phyloP scores from a whole-genome alignment of 345 rosid species.

The Firmiana major region DNA sequence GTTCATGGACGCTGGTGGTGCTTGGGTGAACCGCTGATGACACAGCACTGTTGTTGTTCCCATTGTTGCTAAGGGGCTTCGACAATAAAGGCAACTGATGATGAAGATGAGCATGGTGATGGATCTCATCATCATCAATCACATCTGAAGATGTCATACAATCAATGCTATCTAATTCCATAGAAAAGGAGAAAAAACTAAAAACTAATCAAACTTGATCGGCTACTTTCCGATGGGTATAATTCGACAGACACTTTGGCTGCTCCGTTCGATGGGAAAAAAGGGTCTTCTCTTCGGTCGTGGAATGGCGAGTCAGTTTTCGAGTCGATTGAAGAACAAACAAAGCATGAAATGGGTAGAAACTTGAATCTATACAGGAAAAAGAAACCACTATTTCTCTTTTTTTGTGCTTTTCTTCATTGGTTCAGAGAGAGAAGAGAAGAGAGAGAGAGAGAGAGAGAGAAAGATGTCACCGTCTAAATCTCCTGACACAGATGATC shows the following conservation, averaged over 20 bases:
- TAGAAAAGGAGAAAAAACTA: constrained; percentile 11
- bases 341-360: constrained; percentile 6
- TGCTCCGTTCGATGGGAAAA: not conserved
- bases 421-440: not conserved
- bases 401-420: constrained; percentile 3
- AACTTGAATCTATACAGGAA: constrained; percentile 2
- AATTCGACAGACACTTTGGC: not conserved
- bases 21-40: constrained; percentile 51
- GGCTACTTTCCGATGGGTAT: constrained; percentile 17
- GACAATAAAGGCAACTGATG: constrained; percentile 46
- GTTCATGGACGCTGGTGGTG: constrained; percentile 89
- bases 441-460: constrained; percentile 15
- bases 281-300: not conserved
- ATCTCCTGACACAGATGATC: constrained; percentile 23
- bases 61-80: constrained; percentile 45
- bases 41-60: constrained; percentile 31
- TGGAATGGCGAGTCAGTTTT: not conserved
- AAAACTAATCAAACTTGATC: not conserved
- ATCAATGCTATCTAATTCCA: constrained; percentile 78
- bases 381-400: constrained; percentile 14
- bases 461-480: constrained; percentile 15
- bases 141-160: constrained; percentile 72
- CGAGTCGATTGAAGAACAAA: constrained; percentile 7
- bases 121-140: constrained; percentile 83
- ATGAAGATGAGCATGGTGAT: constrained; percentile 46